phyloP scores from a whole-genome alignment of 306 rosid species.

The Cajanus cajan region DNA sequence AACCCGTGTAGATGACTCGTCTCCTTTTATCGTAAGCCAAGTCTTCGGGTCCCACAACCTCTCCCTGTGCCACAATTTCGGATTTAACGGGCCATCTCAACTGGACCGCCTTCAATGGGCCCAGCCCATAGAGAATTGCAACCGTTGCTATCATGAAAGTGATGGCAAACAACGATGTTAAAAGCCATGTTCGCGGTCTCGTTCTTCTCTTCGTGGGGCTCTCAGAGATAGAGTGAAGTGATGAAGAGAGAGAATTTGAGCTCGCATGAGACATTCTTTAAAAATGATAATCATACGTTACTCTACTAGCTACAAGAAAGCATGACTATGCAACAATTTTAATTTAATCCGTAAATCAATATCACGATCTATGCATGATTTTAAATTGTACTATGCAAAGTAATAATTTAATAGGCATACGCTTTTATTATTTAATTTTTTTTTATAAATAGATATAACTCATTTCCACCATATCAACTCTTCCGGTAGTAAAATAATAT shows the following conservation, averaged over 20 bases:
- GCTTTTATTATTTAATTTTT: too few relatives aligned
- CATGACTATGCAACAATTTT: too few relatives aligned
- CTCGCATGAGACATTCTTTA: not conserved
- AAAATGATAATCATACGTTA: not conserved
- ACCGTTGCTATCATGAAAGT: slow-evolving; percentile 10
- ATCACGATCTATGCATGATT: too few relatives aligned
- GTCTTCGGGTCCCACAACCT: slow-evolving; percentile 46
- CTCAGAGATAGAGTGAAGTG: not conserved
- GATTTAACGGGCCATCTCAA: slow-evolving; percentile 23
- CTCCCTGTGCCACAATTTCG: slow-evolving; percentile 42
- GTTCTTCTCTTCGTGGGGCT: not conserved
- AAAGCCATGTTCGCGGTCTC: not conserved
- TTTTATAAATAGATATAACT: too few relatives aligned
- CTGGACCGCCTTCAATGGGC: slow-evolving; percentile 38
- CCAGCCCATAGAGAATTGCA: slow-evolving; percentile 9
- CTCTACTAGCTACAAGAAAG: not conserved
- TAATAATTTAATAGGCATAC: too few relatives aligned
- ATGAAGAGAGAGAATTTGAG: not conserved
- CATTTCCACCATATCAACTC: too few relatives aligned
- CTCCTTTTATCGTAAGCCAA: slow-evolving; percentile 42
- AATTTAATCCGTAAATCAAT: too few relatives aligned
- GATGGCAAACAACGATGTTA: not conserved
- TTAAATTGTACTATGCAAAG: too few relatives aligned
- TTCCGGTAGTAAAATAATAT: too few relatives aligned
- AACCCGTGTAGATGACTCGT: slow-evolving; percentile 61